Evolutionary conservation across 2,329 filamentous ascomycete species (phyloP).

Genomic region (Aspergillus phoenicis): DNA sequence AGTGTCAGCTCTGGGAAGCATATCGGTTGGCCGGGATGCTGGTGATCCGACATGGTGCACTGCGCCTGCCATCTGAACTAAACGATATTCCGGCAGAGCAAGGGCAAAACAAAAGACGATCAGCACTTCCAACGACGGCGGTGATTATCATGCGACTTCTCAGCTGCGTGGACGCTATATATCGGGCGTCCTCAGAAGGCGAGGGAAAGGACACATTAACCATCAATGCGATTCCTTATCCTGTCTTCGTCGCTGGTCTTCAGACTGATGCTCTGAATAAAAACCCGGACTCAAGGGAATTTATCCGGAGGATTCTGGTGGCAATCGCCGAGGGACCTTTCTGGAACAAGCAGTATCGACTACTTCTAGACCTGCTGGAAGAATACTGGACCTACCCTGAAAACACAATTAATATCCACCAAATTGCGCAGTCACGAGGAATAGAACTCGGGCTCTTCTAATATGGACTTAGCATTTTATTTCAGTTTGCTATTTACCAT

Average conservation of each 20-base stretch:
- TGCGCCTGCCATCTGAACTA: not conserved
- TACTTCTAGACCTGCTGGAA: conserved; percentile 22
- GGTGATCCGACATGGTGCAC: conserved; percentile 20
- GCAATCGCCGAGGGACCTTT: not conserved
- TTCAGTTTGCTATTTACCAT: not conserved
- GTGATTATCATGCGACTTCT: conserved; percentile 28
- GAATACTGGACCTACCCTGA: conserved; percentile 27
- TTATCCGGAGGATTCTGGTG: conserved; percentile 13
- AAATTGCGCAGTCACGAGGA: conserved; percentile 22
- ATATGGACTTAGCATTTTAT: not conserved
- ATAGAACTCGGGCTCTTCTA: conserved; percentile 30
- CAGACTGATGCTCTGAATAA: conserved; percentile 17
- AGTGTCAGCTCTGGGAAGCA: conserved; percentile 35
- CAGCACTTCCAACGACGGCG: conserved; percentile 16
- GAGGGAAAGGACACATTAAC: conserved; percentile 19
- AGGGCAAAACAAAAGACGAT: not conserved
- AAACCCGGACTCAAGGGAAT: conserved; percentile 22
- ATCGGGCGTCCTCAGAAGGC: conserved; percentile 22
- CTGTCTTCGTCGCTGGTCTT: conserved; percentile 26
- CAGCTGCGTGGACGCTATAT: conserved; percentile 30
- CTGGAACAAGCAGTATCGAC: not conserved
- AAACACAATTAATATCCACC: conserved; percentile 21
- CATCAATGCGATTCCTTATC: conserved; percentile 32
- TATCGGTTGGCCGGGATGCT: conserved; percentile 32
- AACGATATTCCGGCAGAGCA: not conserved